Conservation (phyloP, 805 yeast genomes). For the Clavispora vitiphila region DNA sequence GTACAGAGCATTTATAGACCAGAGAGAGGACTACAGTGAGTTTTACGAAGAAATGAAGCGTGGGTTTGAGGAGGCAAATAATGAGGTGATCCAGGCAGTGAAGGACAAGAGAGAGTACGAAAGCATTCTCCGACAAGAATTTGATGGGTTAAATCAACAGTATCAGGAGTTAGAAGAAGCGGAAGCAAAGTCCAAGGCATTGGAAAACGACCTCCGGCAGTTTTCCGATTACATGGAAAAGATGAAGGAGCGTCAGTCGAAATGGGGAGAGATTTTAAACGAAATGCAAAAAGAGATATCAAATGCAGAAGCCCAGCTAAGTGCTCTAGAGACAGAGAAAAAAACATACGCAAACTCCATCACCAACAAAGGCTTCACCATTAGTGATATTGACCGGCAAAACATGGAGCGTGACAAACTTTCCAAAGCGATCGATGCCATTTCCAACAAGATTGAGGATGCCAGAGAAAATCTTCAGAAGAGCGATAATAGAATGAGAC, state of each 20-base stretch:
- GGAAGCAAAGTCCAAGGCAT: slow-evolving; percentile 48
- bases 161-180: slow-evolving; percentile 46
- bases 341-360: slow-evolving; percentile 40
- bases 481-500: slow-evolving; percentile 47
- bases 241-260: slow-evolving; percentile 57
- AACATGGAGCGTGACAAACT: slow-evolving; percentile 58
- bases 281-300: slow-evolving; percentile 53
- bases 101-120: slow-evolving; percentile 38
- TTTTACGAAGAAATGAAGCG: slow-evolving; percentile 50
- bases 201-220: slow-evolving; percentile 66
- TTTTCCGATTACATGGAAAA: slow-evolving; percentile 67
- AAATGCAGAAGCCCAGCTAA: slow-evolving; percentile 38
- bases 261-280: slow-evolving; percentile 59
- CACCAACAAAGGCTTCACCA: slow-evolving; percentile 50
- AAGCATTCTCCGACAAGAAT: slow-evolving; percentile 32
- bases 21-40: slow-evolving; percentile 56
- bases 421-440: slow-evolving; percentile 46
- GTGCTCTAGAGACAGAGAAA: slow-evolving; percentile 37
- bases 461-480: slow-evolving; percentile 41
- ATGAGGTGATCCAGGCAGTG: slow-evolving; percentile 45
- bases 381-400: slow-evolving; percentile 58
- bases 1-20: slow-evolving; percentile 60
- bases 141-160: slow-evolving; percentile 39
- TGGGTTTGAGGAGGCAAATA: slow-evolving; percentile 50
- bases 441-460: slow-evolving; percentile 41